Conservation (phyloP, 2,329 filamentous ascomycete species). For the Diaporthe citri region DNA sequence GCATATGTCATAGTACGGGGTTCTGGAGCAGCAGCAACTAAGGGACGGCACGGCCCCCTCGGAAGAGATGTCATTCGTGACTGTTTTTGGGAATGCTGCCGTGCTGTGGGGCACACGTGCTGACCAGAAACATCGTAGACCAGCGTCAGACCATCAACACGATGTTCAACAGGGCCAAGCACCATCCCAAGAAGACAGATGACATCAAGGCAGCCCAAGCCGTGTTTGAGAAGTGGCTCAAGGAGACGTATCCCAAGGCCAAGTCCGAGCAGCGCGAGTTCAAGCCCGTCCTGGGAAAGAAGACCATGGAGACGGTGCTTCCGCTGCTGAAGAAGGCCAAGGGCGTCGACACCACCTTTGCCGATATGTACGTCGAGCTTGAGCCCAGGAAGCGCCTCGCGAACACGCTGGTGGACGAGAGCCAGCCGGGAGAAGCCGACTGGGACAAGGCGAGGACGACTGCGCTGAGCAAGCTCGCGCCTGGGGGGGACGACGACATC, state of each 20-base stretch:
- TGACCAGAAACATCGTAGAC: conserved; percentile 19
- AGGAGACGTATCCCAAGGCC: conserved; percentile 35
- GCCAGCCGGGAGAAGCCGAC: conserved; percentile 35
- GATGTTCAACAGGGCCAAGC: conserved; percentile 40
- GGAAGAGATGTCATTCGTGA: not conserved
- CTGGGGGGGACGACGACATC: conserved; percentile 5
- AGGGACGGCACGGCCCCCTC: no score
- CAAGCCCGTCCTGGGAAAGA: conserved; percentile 38
- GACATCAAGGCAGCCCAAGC: conserved; percentile 39
- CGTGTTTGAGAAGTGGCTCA: conserved; percentile 37
- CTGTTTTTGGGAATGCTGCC: not conserved
- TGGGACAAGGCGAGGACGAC: conserved; percentile 38
- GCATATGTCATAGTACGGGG: not conserved
- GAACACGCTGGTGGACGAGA: conserved; percentile 38
- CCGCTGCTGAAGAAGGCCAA: conserved; percentile 32
- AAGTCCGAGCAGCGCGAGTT: conserved; percentile 37
- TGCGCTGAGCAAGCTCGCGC: conserved; percentile 35
- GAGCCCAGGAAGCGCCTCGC: conserved; percentile 38
- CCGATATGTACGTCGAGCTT: conserved; percentile 37
- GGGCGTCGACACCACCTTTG: conserved; percentile 37
- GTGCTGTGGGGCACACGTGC: not conserved
- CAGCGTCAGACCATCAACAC: conserved; percentile 40
- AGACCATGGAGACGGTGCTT: conserved; percentile 34
- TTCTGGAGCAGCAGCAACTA: no score
- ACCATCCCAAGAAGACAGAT: conserved; percentile 40